phyloP scores from a whole-genome alignment of 129 eudicot genomes.

The Tagetes patula region DNA sequence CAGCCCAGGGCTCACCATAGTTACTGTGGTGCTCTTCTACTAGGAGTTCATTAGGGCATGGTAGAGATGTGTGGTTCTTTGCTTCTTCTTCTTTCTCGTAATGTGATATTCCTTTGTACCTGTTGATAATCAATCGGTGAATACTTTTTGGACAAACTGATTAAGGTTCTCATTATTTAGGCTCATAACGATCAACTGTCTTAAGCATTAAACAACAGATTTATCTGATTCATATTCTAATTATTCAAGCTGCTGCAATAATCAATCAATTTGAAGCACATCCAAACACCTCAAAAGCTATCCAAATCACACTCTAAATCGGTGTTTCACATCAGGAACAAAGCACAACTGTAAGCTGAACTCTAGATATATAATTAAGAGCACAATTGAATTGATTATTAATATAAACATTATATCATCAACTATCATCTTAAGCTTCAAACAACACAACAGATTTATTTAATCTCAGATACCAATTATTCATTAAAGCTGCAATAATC shows the following conservation, averaged over 20 bases:
- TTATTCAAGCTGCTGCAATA: too few species aligned
- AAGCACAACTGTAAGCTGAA: too few species aligned
- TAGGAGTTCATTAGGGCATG: conserved; percentile 88
- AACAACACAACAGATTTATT: neutral
- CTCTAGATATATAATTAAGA: too few species aligned
- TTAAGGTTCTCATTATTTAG: neutral
- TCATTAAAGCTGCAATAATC: neutral
- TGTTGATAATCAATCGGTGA: conserved; percentile 12
- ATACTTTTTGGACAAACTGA: neutral
- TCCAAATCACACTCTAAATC: neutral
- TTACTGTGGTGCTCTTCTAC: conserved; percentile 99
- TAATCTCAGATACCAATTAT: neutral
- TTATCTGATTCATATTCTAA: neutral
- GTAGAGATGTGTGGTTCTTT: conserved; percentile 86
- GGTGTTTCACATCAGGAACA: too few species aligned
- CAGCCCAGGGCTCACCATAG: conserved; percentile 99
- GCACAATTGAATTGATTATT: too few species aligned
- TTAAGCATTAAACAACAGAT: neutral
- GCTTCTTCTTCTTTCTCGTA: conserved; percentile 78
- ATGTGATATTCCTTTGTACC: conserved; percentile 95
- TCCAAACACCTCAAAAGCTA: neutral
- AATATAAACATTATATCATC: neutral
- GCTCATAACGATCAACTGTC: neutral
- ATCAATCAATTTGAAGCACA: neutral
- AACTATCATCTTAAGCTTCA: neutral